Evolutionary conservation across 371 early-diverging fungal genomes (phyloP), one percentile per base, ranked within the genome.

Genomic region (Globomyces sp.): DNA sequence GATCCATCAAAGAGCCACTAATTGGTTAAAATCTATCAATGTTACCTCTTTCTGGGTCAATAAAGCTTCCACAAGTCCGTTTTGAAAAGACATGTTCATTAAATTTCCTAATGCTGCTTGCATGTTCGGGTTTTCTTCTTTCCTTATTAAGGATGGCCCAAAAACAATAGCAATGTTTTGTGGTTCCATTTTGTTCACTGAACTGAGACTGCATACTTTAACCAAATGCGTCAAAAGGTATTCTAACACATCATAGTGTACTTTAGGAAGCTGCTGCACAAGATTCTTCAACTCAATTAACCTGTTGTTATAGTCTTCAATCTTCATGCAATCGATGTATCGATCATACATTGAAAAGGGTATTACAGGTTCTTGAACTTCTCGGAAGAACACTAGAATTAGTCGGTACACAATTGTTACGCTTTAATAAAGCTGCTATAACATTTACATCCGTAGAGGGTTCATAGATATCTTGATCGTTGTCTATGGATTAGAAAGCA

Each of bases 101-200:
- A 83, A 76, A 44, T 78, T 74, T 6, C 45, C 62, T 36, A 77
- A 71, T n/a, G 69, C 74, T 24, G 65, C 70, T 39, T 72, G 70
- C 39, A 63, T 63, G 49, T 63, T 49, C 10, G 61, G 72, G n/a
- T 72, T 74, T 43, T 82, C 78, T 9, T 70, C 72, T 44, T 58
- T 62, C 37, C 81, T 73, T 9, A 83, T 70, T 39, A 83, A 64
- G 10, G 79, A 77, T 0, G 83, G 83, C 44, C 91, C 90, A 72
- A 93, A 92, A 4, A 92, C 91, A 57, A 92, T 85, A 2, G 93
- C 92, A 13, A 93, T 71, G 72, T 92, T 93, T 2, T 86, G 78
- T 36, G 88, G 75, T 67, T 93, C 92, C 93, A 93, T 93, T 74
- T 93, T 93, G 72, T 91, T 93, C n/a, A 80, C 74, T 3, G 84